Conservation (phyloP, 768 basidiomycete species). For the Xerocomus potaroensis region DNA sequence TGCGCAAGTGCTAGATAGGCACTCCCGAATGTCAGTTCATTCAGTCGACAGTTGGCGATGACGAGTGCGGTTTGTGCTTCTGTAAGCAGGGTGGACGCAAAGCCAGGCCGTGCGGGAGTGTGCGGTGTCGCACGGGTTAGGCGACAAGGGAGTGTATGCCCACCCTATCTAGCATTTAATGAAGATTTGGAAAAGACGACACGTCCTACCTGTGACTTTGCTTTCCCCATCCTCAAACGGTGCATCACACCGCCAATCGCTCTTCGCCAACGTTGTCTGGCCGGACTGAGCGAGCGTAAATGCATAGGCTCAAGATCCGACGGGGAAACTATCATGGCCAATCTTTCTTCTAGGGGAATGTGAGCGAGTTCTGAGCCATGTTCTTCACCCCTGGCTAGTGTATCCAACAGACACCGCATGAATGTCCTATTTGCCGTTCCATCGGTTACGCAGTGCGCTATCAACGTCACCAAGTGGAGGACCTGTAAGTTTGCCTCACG, state of each 20-base stretch:
- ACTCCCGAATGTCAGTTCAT: constrained; percentile 47
- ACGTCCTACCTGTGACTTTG: constrained; percentile 31
- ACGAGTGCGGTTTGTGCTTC: constrained; percentile 30
- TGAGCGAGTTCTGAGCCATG: constrained; percentile 2
- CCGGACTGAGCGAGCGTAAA: constrained; percentile 27
- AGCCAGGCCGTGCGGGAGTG: constrained; percentile 36
- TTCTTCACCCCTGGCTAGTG: constrained; percentile 24
- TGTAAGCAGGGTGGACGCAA: constrained; percentile 23
- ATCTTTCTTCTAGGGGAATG: constrained; percentile 33
- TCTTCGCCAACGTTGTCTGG: constrained; percentile 42
- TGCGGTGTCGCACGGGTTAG: constrained; percentile 33
- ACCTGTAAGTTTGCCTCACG: constrained; percentile 30
- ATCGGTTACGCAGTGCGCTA: constrained; percentile 51
- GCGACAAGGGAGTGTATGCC: constrained; percentile 51
- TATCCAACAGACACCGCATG: constrained; percentile 43
- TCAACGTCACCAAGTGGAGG: constrained; percentile 41
- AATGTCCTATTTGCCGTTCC: constrained; percentile 41
- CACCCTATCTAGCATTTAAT: constrained; percentile 38
- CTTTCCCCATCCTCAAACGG: constrained; percentile 28
- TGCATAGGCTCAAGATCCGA: constrained; percentile 35
- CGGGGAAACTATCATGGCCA: constrained; percentile 33
- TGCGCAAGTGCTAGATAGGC: constrained; percentile 48
- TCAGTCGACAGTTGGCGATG: constrained; percentile 36
- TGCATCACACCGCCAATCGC: constrained; percentile 40
- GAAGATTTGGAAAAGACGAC: background rate